Base-by-base conservation (phyloP, 257 asterid species). In the Primulina tabacum region DNA sequence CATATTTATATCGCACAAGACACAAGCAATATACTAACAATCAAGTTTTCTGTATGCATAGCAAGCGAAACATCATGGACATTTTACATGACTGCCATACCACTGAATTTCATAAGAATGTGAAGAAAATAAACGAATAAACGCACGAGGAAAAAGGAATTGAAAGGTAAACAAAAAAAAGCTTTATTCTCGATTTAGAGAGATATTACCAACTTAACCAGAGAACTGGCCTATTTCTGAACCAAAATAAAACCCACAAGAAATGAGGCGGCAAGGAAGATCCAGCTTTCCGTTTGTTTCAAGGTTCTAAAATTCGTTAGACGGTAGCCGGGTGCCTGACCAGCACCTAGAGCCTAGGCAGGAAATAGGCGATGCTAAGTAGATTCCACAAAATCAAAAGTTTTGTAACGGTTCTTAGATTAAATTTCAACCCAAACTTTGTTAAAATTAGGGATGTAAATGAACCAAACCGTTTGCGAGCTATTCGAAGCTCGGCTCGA, bases 231-330 rank as follows among this genome's bases (percentile, higher is more conserved):
- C 14, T 21, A 64, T 4, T 65, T 26, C 12, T n/a, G 3, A 43
- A 6, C 47, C 59, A 34, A 26, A 50, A 72, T 28, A 52, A 61
- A 64, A 58, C 40, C 26, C 34, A 68, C 50, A 30, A 34, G 53
- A 5, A 4, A 53, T 3, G 16, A 53, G 55, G 50, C 61, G n/a
- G n/a, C 17, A 43, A 12, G n/a, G 17, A 16, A 43, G 53, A 12
- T 43, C 53, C 6, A 38, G 4, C 12, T 38, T 11, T 38, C 9
- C 47, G 47, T 38, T 38, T 38, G 47, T 38, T 11, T 38, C 26
- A 24, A 24, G 26, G 26, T 24, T 24, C 26, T 24, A 24, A 24
- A 24, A 24, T 24, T 24, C 26, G 1, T 24, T 24, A 24, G 26
- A 24, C 26, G 1, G 1, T 24, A 24, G 26, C 26, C 1, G 26